Evolutionary conservation across 2,329 filamentous ascomycete genomes (phyloP).

Genomic region (Penicillium sp.): DNA sequence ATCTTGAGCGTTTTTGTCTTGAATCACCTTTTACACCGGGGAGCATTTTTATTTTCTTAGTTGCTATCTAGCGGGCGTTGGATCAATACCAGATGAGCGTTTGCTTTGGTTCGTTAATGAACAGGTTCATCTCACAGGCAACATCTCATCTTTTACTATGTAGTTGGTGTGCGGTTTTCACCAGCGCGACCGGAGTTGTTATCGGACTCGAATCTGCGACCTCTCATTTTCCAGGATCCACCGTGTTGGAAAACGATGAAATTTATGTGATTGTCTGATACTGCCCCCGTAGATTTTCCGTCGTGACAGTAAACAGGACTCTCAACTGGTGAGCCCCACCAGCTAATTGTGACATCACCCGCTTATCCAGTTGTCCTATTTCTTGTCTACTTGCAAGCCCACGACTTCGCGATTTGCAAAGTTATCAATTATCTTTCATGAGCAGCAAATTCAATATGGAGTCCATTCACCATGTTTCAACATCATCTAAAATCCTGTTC

Average conservation of each 20-base stretch:
- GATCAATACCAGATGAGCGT: conserved; percentile 14
- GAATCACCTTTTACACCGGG: conserved; percentile 21
- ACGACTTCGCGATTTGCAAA: neutral
- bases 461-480: conserved; percentile 48
- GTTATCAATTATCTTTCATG: neutral
- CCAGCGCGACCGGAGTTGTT: no score
- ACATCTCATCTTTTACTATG: no score
- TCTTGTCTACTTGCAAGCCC: neutral
- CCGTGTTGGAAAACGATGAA: neutral
- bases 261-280: neutral
- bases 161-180: no score
- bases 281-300: no score
- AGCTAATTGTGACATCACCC: conserved; percentile 30
- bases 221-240: no score
- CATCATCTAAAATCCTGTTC: conserved; percentile 68
- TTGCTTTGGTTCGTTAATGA: conserved; percentile 4
- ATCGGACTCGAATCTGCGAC: no score
- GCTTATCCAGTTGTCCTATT: conserved; percentile 3
- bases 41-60: conserved; percentile 5
- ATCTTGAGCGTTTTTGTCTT: conserved; percentile 28
- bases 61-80: conserved; percentile 17
- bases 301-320: neutral
- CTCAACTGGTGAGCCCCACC: conserved; percentile 18
- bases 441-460: conserved; percentile 23
- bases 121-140: neutral